A percentile compares a stretch with the other conserved stretches of the same genome.
Conservation (phyloP, 306 rosid species). For the Rosa lucieae region DNA sequence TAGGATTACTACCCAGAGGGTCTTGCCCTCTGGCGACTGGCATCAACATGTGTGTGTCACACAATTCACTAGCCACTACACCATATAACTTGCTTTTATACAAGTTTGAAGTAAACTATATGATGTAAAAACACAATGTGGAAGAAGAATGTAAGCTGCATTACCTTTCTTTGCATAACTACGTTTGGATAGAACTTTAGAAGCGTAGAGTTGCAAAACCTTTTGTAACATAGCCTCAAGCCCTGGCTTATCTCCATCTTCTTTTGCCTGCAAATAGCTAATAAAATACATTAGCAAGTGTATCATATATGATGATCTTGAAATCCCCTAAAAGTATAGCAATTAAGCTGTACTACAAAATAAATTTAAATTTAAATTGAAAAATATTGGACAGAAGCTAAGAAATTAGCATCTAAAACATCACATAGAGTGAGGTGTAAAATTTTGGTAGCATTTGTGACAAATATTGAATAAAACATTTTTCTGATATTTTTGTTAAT, state of each 20-base stretch:
- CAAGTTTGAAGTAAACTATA: neutral
- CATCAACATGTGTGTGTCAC: neutral
- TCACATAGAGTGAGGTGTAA: neutral
- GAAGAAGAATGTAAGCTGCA: too few relatives aligned
- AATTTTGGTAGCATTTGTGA: neutral
- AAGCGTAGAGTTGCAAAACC: conserved; percentile 92
- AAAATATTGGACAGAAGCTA: conserved; percentile 10
- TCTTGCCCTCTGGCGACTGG: neutral
- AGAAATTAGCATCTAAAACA: conserved; percentile 7
- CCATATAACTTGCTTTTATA: neutral
- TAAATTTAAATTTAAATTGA: neutral
- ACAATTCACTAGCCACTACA: neutral
- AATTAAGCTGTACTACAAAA: conserved; percentile 15
- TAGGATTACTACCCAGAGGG: neutral
- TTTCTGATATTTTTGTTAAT: neutral
- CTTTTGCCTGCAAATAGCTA: conserved; percentile 69
- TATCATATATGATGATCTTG: conserved; percentile 7
- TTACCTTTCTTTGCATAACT: conserved; percentile 77
- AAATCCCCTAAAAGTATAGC: neutral
- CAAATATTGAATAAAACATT: neutral
- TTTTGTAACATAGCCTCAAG: conserved; percentile 94
- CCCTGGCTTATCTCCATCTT: conserved; percentile 96
- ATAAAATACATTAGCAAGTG: conserved; percentile 23
- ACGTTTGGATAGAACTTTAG: conserved; percentile 79
- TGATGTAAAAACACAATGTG: neutral